Evolutionary conservation across 2,329 filamentous ascomycete genomes (phyloP).

Genomic region (Botrytis fragariae): DNA sequence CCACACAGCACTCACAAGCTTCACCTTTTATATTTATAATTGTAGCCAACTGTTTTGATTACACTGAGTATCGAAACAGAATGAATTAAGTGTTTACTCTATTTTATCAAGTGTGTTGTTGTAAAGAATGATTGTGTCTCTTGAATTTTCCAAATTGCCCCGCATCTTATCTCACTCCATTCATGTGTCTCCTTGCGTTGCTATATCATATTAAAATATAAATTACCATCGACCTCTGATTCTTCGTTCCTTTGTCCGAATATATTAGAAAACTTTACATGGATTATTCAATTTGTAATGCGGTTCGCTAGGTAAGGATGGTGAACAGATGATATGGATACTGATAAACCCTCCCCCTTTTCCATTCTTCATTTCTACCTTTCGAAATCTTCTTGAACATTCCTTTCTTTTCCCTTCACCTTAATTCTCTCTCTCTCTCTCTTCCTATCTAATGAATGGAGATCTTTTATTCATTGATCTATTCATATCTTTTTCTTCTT

Average conservation of each 20-base stretch:
- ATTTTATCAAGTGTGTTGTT: not conserved
- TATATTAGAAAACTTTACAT: no score
- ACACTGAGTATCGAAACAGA: not conserved
- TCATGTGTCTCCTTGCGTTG: no score
- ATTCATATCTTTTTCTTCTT: no score
- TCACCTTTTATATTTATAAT: not conserved
- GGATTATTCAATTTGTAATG: no score
- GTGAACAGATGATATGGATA: not conserved
- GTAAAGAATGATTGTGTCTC: not conserved
- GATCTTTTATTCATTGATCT: not conserved
- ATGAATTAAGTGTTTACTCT: not conserved
- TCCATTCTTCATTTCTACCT: not conserved
- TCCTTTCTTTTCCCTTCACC: not conserved
- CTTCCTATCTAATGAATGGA: not conserved
- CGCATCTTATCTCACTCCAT: not conserved
- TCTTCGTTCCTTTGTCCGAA: not conserved
- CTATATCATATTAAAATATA: no score
- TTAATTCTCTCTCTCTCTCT: not conserved
- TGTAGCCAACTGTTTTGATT: not conserved
- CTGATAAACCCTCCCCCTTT: not conserved
- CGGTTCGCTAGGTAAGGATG: not conserved
- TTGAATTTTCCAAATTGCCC: not conserved
- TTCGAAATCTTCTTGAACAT: accelerated
- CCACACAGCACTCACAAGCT: not conserved
- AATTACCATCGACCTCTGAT: no score